Conservation (phyloP, 495 filamentous ascomycete genomes). For the Baudoinia panamericana region DNA sequence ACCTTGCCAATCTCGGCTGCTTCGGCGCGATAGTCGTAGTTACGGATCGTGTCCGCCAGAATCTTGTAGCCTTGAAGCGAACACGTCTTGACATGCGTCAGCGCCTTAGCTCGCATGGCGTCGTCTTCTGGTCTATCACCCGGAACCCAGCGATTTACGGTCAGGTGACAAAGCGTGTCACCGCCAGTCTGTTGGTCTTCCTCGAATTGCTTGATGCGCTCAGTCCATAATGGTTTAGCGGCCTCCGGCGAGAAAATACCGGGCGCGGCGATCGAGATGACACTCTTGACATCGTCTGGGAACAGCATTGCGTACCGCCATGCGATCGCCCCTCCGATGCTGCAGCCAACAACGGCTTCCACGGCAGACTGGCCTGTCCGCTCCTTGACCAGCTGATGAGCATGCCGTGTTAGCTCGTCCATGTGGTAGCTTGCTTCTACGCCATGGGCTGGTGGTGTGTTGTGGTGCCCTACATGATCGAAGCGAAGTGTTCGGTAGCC, state of each 20-base stretch:
- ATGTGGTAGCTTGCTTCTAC: conserved; percentile 8
- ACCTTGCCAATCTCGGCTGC: conserved; percentile 4
- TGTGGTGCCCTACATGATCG: conserved; percentile 18
- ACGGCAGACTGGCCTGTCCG: conserved; percentile 6
- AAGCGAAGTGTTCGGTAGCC: conserved; percentile 17
- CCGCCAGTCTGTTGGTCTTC: conserved; percentile 9
- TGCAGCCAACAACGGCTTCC: conserved; percentile 13
- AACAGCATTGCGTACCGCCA: conserved; percentile 16
- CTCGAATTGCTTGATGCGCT: conserved; percentile 14
- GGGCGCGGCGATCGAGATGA: conserved; percentile 14
- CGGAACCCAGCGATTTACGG: conserved; percentile 13
- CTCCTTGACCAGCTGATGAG: conserved; percentile 13
- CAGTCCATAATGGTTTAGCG: conserved; percentile 8
- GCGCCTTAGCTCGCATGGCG: conserved; percentile 1
- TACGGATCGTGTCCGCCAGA: conserved; percentile 13
- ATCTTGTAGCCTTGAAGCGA: conserved; percentile 8
- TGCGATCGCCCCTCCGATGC: conserved; percentile 16
- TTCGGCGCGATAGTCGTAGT: conserved; percentile 9
- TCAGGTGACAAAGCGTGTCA: conserved; percentile 5
- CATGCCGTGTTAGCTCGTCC: conserved; percentile 18
- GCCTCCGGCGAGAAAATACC: conserved; percentile 9
- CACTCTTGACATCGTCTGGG: conserved; percentile 7
- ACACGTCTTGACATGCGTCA: conserved; percentile 17
- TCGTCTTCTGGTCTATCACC: conserved; percentile 9
- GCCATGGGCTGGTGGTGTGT: conserved; percentile 11